phyloP scores from a whole-genome alignment of 441 rosid species.

The Gossypium gossypioides region DNA sequence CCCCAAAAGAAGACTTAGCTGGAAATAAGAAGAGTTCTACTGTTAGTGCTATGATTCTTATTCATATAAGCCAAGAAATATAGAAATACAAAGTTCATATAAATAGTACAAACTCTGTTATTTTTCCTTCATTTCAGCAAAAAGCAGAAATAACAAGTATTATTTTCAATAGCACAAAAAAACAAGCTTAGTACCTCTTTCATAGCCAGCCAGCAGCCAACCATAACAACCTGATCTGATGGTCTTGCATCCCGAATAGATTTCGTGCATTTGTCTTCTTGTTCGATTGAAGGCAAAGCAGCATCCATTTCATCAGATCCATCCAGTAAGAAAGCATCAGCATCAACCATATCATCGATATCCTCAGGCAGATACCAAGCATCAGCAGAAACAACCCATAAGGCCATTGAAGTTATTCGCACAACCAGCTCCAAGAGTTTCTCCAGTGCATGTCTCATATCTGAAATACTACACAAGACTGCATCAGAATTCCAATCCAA shows the following conservation, averaged over 20 bases:
- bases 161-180: slow-evolving; percentile 9
- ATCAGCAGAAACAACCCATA: slow-evolving; percentile 95
- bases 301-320: slow-evolving; percentile 33
- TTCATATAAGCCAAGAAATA: background rate
- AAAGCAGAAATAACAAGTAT: background rate
- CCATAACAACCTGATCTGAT: slow-evolving; percentile 83
- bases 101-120: background rate
- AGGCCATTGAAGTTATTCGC: slow-evolving; percentile 79
- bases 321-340: slow-evolving; percentile 45
- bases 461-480: slow-evolving; percentile 46
- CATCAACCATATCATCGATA: slow-evolving; percentile 73
- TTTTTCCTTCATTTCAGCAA: background rate
- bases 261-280: slow-evolving; percentile 30
- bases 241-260: slow-evolving; percentile 32
- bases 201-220: slow-evolving; percentile 99
- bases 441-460: slow-evolving; percentile 60
- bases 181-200: slow-evolving; percentile 62
- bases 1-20: slow-evolving; percentile 94
- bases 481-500: slow-evolving; percentile 79
- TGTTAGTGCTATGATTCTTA: background rate
- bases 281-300: slow-evolving; percentile 28
- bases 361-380: slow-evolving; percentile 79
- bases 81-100: background rate
- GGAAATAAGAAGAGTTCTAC: slow-evolving; percentile 23
- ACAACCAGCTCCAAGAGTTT: slow-evolving; percentile 68